These are phyloP conservation scores for Coccomyxa sp. DNA, from an alignment of 139 green algal species.

Conservation along the genomic window DNA sequence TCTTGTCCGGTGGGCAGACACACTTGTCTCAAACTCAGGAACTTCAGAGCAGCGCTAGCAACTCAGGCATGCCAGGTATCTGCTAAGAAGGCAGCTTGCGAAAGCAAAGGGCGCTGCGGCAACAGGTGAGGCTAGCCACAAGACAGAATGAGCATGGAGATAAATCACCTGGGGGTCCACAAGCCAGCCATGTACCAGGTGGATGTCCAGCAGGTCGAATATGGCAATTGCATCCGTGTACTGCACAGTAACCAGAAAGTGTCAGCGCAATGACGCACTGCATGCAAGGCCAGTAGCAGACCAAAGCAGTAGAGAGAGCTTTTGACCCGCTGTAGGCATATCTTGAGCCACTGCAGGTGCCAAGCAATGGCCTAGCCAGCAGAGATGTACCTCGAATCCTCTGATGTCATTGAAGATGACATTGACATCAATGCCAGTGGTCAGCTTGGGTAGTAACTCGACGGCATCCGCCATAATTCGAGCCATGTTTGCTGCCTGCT, in stretches of 20 bases:
- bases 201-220: slow-evolving; percentile 95
- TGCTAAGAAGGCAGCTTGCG: no score
- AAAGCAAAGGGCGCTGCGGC: no score
- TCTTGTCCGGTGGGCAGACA: no score
- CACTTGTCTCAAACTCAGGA: no score
- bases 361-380: no score
- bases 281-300: neutral
- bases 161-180: slow-evolving; percentile 60
- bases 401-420: slow-evolving; percentile 58
- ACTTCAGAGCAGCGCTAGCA: no score
- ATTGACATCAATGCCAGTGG: slow-evolving; percentile 96
- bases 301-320: neutral
- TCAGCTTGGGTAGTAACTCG: slow-evolving; percentile 62
- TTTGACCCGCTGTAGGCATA: slow-evolving; percentile 19
- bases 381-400: slow-evolving; percentile 51
- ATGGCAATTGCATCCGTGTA: slow-evolving; percentile 72
- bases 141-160: neutral
- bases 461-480: slow-evolving; percentile 63
- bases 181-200: slow-evolving; percentile 93
- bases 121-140: neutral
- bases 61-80: no score
- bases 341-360: no score
- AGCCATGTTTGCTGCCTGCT: no score
- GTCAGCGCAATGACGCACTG: neutral
- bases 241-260: slow-evolving; percentile 50